Evolutionary conservation across 352 stramenopile species (phyloP).

Genomic region (Elongisporangium prolatum): DNA sequence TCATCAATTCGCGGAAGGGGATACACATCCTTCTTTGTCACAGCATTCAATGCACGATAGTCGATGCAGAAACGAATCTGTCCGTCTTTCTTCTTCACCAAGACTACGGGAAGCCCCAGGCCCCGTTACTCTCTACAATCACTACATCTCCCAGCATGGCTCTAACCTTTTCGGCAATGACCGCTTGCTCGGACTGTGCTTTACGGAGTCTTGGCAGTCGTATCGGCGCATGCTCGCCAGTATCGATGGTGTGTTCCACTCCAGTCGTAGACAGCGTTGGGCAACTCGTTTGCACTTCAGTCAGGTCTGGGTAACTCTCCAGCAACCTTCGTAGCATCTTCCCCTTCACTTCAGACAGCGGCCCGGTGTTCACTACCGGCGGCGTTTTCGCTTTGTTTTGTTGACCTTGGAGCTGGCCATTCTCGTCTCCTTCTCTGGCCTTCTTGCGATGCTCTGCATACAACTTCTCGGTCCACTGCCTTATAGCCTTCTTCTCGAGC

Average conservation of each 20-base stretch:
- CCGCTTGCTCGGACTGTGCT: conserved; percentile 6
- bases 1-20: conserved; percentile 8
- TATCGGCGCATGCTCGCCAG: conserved; percentile 9
- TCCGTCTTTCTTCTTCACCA: conserved; percentile 23
- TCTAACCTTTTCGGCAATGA: conserved; percentile 6
- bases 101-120: conserved; percentile 15
- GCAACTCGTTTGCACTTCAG: background rate
- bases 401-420: too few species aligned
- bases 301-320: conserved; percentile 4
- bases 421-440: too few species aligned
- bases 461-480: background rate
- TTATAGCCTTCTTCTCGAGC: background rate
- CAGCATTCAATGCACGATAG: conserved; percentile 12
- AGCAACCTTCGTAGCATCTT: conserved; percentile 8
- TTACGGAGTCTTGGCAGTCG: conserved; percentile 2
- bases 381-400: conserved; percentile 5
- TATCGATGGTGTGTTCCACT: conserved; percentile 16
- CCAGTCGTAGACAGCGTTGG: conserved; percentile 5
- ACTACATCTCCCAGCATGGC: conserved; percentile 12
- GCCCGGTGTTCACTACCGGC: conserved; percentile 4
- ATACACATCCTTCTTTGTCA: conserved; percentile 21
- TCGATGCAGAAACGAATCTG: conserved; percentile 20
- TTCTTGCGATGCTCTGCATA: too few species aligned
- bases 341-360: background rate
- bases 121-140: conserved; percentile 10